Evolutionary conservation across 495 filamentous ascomycete genomes (phyloP), one percentile per base, ranked within the genome.

Genomic region (Annulohypoxylon moriforme): DNA sequence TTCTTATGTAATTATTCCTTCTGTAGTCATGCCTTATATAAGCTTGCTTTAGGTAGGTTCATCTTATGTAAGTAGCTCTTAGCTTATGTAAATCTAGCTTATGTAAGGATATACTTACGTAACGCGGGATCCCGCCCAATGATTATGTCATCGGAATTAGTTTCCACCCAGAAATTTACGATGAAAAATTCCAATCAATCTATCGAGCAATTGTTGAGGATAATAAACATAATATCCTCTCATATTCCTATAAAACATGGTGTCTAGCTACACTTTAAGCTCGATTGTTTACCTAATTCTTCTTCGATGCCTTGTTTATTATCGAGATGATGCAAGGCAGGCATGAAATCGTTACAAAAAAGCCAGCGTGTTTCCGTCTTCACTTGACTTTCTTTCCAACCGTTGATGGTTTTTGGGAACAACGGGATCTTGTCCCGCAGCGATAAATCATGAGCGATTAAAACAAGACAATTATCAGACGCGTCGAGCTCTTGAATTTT

Each of bases 311-410:
- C 14, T 0, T 4, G 11, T 13, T 53, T 8, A 13, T 53, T 31
- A 8, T 31, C 25, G 4, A 13, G 5, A 31, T 53, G 24, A 1
- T 24, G 2, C 25, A 31, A 16, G 25, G 49, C 25, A 13, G 25
- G 49, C 25, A 53, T 16, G 14, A 53, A 53, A n/a, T 53, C 49
- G 6, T 53, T 53, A n/a, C 49, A 53, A 7, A 53, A 53, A 31
- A 53, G 49, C 49, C 49, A 53, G 14, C 49, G 49, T 9, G 25
- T 53, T 16, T 53, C 25, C 11, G 24, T 53, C 49, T 53, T 53
- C 25, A 53, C 20, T 14, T 53, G 10, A n/a, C 49, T 53, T 13
- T 6, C 49, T 18, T 53, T 53, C 49, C 49, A 53, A 5, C 25
- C 11, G n/a, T 53, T 53, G 13, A 53, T 53, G 13, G 49, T 53